Percentiles rank a stretch among this genome's conserved stretches.
Conservation (phyloP, 345 rosid genomes). For the Moricandia arvensis region DNA sequence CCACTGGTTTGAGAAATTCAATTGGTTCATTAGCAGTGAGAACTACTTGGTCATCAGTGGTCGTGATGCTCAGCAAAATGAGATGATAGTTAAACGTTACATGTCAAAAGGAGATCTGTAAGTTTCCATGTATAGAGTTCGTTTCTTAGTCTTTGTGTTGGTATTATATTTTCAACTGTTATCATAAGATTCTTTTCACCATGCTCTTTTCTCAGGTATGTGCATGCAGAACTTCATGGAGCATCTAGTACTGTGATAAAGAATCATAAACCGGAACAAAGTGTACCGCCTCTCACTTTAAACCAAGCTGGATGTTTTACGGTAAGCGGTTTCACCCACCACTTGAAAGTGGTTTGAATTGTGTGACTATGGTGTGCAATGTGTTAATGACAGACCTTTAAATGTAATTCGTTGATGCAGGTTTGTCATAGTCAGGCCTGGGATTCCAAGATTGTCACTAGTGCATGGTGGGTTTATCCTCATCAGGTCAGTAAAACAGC, state of each 20-base stretch:
- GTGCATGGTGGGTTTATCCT: slow-evolving; percentile 99
- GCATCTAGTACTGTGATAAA: slow-evolving; percentile 97
- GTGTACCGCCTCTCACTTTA: slow-evolving; percentile 85
- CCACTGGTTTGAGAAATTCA: slow-evolving; percentile 99
- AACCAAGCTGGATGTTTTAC: slow-evolving; percentile 99
- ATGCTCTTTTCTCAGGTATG: slow-evolving; percentile 55
- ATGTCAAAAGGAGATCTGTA: slow-evolving; percentile 98
- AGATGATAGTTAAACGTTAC: slow-evolving; percentile 96
- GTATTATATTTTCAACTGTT: not conserved
- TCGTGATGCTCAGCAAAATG: slow-evolving; percentile 98
- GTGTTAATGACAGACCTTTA: slow-evolving; percentile 16
- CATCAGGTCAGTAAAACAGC: slow-evolving; percentile 99
- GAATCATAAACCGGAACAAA: slow-evolving; percentile 89
- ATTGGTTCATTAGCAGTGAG: slow-evolving; percentile 98
- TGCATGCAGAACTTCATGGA: slow-evolving; percentile 97
- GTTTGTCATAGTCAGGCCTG: slow-evolving; percentile 99
- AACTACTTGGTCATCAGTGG: slow-evolving; percentile 93
- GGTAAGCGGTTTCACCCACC: slow-evolving; percentile 39
- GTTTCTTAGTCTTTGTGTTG: slow-evolving; percentile 11
- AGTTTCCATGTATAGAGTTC: slow-evolving; percentile 40
- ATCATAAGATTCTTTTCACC: not conserved
- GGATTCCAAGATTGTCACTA: slow-evolving; percentile 97
- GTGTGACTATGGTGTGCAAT: slow-evolving; percentile 13
- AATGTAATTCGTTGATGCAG: slow-evolving; percentile 39
- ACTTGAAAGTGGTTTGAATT: not conserved